A percentile compares a stretch with the other conserved stretches of the same genome.
phyloP scores from a whole-genome alignment of 1,284 basidiomycete species.

The Cryptococcus sp. region DNA sequence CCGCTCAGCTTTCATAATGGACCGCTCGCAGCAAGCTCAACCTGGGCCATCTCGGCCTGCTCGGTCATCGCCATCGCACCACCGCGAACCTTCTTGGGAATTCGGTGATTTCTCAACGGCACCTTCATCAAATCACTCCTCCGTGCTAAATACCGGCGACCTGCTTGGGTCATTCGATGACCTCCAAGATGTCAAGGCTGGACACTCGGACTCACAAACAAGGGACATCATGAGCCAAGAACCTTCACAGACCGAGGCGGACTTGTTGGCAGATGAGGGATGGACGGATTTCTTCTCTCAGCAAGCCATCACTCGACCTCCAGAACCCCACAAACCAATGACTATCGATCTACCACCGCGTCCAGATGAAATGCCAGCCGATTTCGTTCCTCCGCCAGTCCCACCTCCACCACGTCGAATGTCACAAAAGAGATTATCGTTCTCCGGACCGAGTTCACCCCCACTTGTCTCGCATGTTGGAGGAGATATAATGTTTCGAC shows the following conservation, averaged over 20 bases:
- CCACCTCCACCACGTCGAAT: slow-evolving; percentile 20
- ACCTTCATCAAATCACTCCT: neutral
- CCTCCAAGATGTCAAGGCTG: neutral
- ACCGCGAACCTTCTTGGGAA: slow-evolving; percentile 12
- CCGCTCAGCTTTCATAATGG: neutral
- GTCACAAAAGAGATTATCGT: slow-evolving; percentile 13
- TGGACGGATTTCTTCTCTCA: slow-evolving; percentile 7
- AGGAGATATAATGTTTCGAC: slow-evolving; percentile 35
- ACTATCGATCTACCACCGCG: slow-evolving; percentile 26
- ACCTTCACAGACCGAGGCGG: neutral
- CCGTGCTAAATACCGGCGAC: slow-evolving; percentile 8
- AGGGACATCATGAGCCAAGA: too few species aligned
- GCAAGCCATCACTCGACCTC: neutral
- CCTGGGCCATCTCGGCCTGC: slow-evolving; percentile 1
- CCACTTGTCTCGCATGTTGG: slow-evolving; percentile 29
- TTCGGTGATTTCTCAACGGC: slow-evolving; percentile 22
- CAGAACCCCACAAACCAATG: slow-evolving; percentile 5
- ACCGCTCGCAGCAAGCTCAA: neutral
- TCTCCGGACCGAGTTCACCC: slow-evolving; percentile 34
- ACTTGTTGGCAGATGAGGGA: slow-evolving; percentile 9
- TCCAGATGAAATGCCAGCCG: slow-evolving; percentile 27
- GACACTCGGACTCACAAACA: neutral
- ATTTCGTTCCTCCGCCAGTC: slow-evolving; percentile 18
- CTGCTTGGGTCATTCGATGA: slow-evolving; percentile 38
- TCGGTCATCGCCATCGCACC: neutral